These are phyloP conservation scores for Gossypium australe DNA, from an alignment of 345 rosid genomes.

Conservation along the genomic window DNA sequence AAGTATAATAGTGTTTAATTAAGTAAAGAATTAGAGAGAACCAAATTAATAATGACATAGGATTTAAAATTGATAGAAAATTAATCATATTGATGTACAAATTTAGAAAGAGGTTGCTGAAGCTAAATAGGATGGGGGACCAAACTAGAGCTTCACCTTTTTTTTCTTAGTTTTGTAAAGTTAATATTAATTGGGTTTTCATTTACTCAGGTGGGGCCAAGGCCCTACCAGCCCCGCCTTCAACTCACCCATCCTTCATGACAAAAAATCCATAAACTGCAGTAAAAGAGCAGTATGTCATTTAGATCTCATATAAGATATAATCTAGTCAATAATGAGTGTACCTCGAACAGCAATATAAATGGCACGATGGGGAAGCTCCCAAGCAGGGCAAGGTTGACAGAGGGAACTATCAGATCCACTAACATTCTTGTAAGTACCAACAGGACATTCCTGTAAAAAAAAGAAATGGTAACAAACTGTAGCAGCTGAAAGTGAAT, in stretches of 20 bases:
- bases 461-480: constrained; percentile 9
- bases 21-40: background rate
- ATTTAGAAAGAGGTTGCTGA: background rate
- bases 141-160: background rate
- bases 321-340: background rate
- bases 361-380: constrained; percentile 83
- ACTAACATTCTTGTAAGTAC: constrained; percentile 80
- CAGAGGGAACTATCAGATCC: constrained; percentile 88
- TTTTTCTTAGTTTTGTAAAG: background rate
- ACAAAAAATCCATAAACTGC: background rate
- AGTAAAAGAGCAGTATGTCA: background rate
- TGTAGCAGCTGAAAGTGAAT: background rate
- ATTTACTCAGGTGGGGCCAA: background rate
- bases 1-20: background rate
- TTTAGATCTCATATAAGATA: background rate
- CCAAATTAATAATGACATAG: background rate
- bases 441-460: constrained; percentile 89
- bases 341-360: constrained; percentile 82
- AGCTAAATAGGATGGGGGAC: background rate
- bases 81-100: background rate
- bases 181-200: background rate
- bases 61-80: background rate
- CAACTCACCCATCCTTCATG: background rate
- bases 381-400: constrained; percentile 60
- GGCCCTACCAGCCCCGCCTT: background rate